Evolutionary conservation across 1,284 basidiomycete genomes (phyloP), one percentile per base, ranked within the genome.

Genomic region (Takashimella koratensis): DNA sequence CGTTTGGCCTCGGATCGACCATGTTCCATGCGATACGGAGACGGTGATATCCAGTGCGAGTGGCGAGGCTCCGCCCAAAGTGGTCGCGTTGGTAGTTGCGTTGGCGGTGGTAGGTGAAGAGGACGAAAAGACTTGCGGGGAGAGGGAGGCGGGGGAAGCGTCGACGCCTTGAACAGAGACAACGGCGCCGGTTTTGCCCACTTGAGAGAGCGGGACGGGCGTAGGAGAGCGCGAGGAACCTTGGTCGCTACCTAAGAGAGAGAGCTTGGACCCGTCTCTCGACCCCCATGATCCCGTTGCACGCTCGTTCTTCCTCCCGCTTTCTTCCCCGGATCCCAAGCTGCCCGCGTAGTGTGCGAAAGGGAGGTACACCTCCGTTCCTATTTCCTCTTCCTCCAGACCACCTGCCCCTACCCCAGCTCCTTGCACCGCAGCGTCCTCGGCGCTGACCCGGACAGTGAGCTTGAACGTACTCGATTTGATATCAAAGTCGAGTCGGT

Each of bases 291-390:
- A 20, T 45, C 3, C 10, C 12, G 13, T 40, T 16, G 20, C 4
- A 11, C 26, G n/a, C 27, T 10, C 23, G 13, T 22, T 44, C 20
- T 49, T 44, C 16, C 30, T 21, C 54, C 54, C n/a, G n/a, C n/a
- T n/a, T n/a, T n/a, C n/a, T n/a, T n/a, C n/a, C n/a, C n/a, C n/a
- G n/a, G n/a, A 59, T 20, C 54, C 60, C 12, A 65, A 67, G 13
- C 79, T 77, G 11, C 79, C 79, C 3, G 89, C 91, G 66, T 85
- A 97, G 73, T 96, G 92, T n/a, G 94, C 83, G 49, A 90, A 80
- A 1, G 93, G 93, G 0, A 96, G 71, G 70, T 83, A 97, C 16
- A 96, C 86, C 79, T 94, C 90, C 10, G 90, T 95, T 11, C 84
- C 80, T 2, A 84, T 73, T 22, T 75, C 76, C n/a, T n/a, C n/a